A percentile compares a stretch with the other conserved stretches of the same genome.
Conservation (phyloP, 2,329 filamentous ascomycete species). For the Alternaria ethzedia region DNA sequence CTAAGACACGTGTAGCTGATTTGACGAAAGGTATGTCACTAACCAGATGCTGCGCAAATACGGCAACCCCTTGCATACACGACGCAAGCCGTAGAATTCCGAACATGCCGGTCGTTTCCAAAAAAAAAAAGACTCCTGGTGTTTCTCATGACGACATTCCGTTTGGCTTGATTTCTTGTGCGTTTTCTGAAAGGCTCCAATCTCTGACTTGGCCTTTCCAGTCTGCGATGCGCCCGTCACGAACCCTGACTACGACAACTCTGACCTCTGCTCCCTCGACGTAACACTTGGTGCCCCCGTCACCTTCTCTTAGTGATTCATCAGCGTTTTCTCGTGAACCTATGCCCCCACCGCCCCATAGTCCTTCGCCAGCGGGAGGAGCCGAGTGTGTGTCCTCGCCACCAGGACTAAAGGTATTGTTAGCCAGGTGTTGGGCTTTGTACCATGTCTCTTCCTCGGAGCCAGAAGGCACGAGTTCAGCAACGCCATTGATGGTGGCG, state of each 20-base stretch:
- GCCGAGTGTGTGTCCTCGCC: conserved; percentile 37
- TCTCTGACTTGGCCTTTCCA: conserved; percentile 95
- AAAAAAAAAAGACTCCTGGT: neutral
- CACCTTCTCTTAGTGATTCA: conserved; percentile 42
- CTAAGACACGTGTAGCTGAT: neutral
- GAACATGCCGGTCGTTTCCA: neutral
- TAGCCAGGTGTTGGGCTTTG: conserved; percentile 81
- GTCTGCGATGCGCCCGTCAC: conserved; percentile 86
- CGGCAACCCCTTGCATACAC: conserved; percentile 7
- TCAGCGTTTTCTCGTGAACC: conserved; percentile 50
- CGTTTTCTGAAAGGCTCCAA: conserved; percentile 55
- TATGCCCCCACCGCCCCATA: conserved; percentile 57
- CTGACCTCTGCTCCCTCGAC: conserved; percentile 82
- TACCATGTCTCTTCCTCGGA: conserved; percentile 87
- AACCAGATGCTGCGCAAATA: neutral
- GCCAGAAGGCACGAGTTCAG: conserved; percentile 72
- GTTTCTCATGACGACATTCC: neutral
- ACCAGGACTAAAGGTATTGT: conserved; percentile 78
- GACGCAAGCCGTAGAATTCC: neutral
- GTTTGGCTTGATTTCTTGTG: neutral
- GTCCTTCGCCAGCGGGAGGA: conserved; percentile 45
- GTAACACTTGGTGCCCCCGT: conserved; percentile 67
- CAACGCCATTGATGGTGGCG: conserved; percentile 91
- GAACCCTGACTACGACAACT: conserved; percentile 85
- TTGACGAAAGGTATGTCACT: neutral